phyloP scores from a whole-genome alignment of 2,329 filamentous ascomycete species.

The Neophaeococcomyces aloes region DNA sequence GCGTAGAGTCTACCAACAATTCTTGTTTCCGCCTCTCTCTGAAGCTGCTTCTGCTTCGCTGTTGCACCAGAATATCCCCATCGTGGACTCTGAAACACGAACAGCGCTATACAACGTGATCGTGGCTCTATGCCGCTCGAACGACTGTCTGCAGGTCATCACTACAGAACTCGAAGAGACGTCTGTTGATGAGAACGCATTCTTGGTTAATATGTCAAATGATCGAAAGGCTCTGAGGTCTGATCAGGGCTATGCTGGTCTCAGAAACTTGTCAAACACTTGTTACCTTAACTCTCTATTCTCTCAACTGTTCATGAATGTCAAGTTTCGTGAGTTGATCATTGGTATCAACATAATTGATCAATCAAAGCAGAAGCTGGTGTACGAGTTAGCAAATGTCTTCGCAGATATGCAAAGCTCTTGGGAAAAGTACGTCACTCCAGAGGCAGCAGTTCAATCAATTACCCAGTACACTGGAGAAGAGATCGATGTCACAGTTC shows the following conservation, averaged over 20 bases:
- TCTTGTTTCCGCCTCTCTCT: conserved; percentile 53
- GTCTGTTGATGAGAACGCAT: conserved; percentile 16
- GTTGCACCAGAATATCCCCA: conserved; percentile 31
- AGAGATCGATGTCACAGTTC: conserved; percentile 72
- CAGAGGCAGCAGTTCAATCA: conserved; percentile 58
- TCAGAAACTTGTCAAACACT: conserved; percentile 89
- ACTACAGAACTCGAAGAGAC: conserved; percentile 15
- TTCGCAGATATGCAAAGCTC: conserved; percentile 83
- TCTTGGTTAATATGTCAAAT: conserved; percentile 11
- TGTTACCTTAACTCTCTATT: conserved; percentile 95
- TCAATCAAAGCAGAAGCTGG: conserved; percentile 52
- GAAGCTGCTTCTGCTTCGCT: conserved; percentile 21
- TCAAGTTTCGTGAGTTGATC: conserved; percentile 76
- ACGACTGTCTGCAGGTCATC: conserved; percentile 34
- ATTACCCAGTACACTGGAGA: conserved; percentile 76
- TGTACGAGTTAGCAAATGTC: conserved; percentile 66
- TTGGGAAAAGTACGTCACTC: conserved; percentile 61
- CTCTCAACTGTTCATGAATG: conserved; percentile 93
- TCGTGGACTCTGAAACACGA: conserved; percentile 48
- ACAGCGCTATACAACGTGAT: conserved; percentile 52
- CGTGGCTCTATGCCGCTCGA: conserved; percentile 44
- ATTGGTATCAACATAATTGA: conserved; percentile 49
- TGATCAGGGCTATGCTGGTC: conserved; percentile 69
- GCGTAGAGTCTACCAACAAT: conserved; percentile 48
- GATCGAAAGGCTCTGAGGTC: conserved; percentile 46